Conservation (phyloP, 2,329 filamentous ascomycete genomes). For the Aspergillus novofumigatus region DNA sequence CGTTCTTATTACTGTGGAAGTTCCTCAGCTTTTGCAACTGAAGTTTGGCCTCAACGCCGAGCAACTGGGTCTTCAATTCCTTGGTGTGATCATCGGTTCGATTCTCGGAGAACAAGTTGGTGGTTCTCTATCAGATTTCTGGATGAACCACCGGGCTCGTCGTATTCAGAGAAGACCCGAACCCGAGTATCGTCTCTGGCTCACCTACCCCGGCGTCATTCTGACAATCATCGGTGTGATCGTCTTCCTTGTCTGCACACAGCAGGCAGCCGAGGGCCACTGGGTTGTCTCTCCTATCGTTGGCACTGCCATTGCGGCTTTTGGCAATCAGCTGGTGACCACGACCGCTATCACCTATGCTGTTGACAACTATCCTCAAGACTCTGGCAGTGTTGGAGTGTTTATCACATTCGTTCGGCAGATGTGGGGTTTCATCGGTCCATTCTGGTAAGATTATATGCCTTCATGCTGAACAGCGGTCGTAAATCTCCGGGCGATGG, state of each 20-base stretch:
- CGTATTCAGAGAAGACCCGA: conserved; percentile 36
- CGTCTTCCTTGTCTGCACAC: conserved; percentile 54
- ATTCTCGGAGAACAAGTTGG: conserved; percentile 59
- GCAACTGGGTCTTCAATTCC: conserved; percentile 57
- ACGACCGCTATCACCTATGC: conserved; percentile 59
- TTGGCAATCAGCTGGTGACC: conserved; percentile 60
- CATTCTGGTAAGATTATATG: conserved; percentile 31
- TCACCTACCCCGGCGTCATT: conserved; percentile 52
- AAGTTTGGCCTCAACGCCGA: conserved; percentile 57
- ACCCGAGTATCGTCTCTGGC: conserved; percentile 56
- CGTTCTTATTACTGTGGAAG: conserved; percentile 55
- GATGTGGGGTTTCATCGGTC: conserved; percentile 37
- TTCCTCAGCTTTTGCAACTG: conserved; percentile 54
- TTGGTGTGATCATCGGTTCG: conserved; percentile 56
- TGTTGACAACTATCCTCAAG: conserved; percentile 54
- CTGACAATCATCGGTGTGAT: conserved; percentile 53
- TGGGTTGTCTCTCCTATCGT: conserved; percentile 58
- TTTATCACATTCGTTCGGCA: conserved; percentile 56
- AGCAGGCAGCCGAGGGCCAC: conserved; percentile 38
- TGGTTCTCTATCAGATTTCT: conserved; percentile 53
- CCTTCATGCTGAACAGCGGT: neutral
- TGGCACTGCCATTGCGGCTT: conserved; percentile 51
- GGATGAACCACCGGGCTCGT: conserved; percentile 47
- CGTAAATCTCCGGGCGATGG: neutral
- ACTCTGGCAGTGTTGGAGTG: conserved; percentile 55